Evolutionary conservation across 768 basidiomycete genomes (phyloP).

Genomic region (Amanita pallidorosea): DNA sequence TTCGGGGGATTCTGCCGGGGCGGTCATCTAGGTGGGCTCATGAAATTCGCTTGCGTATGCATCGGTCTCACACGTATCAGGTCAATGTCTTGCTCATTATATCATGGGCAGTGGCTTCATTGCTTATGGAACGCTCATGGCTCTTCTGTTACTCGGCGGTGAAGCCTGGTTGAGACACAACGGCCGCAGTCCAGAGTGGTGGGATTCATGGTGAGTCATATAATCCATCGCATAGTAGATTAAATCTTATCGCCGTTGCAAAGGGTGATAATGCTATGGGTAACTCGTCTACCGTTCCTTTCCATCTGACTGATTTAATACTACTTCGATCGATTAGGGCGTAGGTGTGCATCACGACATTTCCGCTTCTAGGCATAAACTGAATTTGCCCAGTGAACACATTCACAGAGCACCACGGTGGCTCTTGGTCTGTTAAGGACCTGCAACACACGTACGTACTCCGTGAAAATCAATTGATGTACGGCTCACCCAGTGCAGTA

Average conservation of each 20-base stretch:
- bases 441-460: conserved; percentile 82
- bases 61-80: conserved; percentile 13
- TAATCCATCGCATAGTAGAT: neutral
- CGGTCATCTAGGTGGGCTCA: conserved; percentile 39
- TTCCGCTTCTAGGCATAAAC: neutral
- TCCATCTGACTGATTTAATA: neutral
- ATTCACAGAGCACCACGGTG: conserved; percentile 84
- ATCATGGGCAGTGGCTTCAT: conserved; percentile 90
- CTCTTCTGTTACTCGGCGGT: conserved; percentile 66
- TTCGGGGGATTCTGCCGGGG: conserved; percentile 72
- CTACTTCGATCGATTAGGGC: conserved; percentile 26
- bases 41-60: neutral
- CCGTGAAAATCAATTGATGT: neutral
- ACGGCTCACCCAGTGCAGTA: conserved; percentile 24
- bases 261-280: conserved; percentile 44
- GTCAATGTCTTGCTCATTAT: conserved; percentile 84
- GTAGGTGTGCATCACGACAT: conserved; percentile 32
- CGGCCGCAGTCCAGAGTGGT: conserved; percentile 73
- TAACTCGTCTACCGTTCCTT: conserved; percentile 13
- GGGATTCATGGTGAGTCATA: conserved; percentile 61
- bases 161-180: conserved; percentile 67
- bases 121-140: conserved; percentile 75
- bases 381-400: conserved; percentile 55
- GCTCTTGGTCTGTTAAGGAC: conserved; percentile 79
- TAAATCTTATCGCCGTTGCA: neutral